phyloP scores from a whole-genome alignment of 2,329 filamentous ascomycete genomes.

The Nemania sp. region DNA sequence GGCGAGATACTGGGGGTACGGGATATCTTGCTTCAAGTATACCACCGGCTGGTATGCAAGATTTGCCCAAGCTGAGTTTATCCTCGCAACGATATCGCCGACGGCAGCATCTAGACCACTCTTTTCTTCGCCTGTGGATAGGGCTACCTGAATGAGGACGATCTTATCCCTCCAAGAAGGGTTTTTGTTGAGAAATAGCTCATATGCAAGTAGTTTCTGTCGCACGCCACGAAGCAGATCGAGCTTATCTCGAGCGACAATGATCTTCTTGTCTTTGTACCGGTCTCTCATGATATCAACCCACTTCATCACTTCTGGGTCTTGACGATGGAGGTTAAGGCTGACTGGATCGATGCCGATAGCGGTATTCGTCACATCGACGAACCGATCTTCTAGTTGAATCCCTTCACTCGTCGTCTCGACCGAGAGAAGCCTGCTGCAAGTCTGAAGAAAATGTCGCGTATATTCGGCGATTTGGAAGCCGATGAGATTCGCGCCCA shows the following conservation, averaged over 20 bases:
- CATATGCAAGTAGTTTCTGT: slow-evolving; percentile 90
- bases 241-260: slow-evolving; percentile 92
- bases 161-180: slow-evolving; percentile 87
- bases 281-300: slow-evolving; percentile 78
- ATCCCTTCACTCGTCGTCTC: slow-evolving; percentile 88
- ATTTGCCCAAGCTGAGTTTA: slow-evolving; percentile 90
- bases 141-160: slow-evolving; percentile 91
- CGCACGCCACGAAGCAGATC: slow-evolving; percentile 90
- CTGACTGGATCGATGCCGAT: slow-evolving; percentile 90
- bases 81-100: slow-evolving; percentile 90
- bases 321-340: slow-evolving; percentile 71
- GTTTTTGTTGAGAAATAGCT: slow-evolving; percentile 92
- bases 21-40: slow-evolving; percentile 93
- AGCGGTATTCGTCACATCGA: slow-evolving; percentile 82
- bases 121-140: slow-evolving; percentile 82
- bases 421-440: slow-evolving; percentile 86
- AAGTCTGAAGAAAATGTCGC: slow-evolving; percentile 93
- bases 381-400: slow-evolving; percentile 89
- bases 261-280: slow-evolving; percentile 86
- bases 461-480: slow-evolving; percentile 95
- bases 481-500: slow-evolving; percentile 88
- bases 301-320: slow-evolving; percentile 77
- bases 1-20: slow-evolving; percentile 91
- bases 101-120: slow-evolving; percentile 85
- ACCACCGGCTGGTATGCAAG: slow-evolving; percentile 90